Evolutionary conservation across 192 early-diverging fungal genomes (phyloP).

Genomic region (Spizellomyces sp.): DNA sequence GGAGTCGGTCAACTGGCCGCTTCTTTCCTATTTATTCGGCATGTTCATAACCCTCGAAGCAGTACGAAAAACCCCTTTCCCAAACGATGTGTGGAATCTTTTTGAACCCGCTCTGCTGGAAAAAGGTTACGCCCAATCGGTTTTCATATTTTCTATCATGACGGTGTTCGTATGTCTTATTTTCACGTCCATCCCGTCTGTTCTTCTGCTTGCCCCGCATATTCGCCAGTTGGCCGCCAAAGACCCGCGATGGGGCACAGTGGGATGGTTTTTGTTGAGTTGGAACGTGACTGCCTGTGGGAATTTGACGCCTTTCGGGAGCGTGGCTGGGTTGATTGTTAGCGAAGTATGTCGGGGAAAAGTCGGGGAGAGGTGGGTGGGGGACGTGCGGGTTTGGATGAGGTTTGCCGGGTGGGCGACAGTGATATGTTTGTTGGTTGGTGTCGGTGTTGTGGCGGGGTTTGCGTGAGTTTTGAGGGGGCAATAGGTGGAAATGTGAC

Average conservation of each 20-base stretch:
- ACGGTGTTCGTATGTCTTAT: constrained; percentile 8
- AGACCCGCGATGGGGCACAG: constrained; percentile 1
- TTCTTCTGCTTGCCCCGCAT: constrained; percentile 4
- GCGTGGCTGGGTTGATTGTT: constrained; percentile 23
- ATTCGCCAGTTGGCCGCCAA: background rate
- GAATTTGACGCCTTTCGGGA: constrained; percentile 13
- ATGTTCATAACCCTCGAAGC: constrained; percentile 18
- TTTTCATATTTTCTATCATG: background rate
- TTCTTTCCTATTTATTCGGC: constrained; percentile 14
- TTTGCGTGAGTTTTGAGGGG: too few relatives aligned
- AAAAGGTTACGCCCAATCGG: background rate
- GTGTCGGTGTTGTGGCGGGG: background rate
- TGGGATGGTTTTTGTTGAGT: constrained; percentile 15
- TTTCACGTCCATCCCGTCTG: constrained; percentile 19
- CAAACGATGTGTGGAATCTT: background rate
- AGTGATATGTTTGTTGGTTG: background rate
- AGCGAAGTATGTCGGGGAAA: constrained; percentile 13
- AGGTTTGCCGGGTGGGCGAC: constrained; percentile 7
- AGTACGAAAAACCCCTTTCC: constrained; percentile 10
- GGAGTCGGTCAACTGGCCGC: constrained; percentile 12
- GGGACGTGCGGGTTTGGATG: constrained; percentile 10
- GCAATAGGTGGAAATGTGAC: too few relatives aligned
- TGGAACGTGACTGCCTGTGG: constrained; percentile 22
- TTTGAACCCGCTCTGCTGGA: background rate
- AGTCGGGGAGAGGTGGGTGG: constrained; percentile 12